Percentiles rank a stretch among this genome's conserved stretches.
Conservation (phyloP, 2,329 filamentous ascomycete genomes). For the Alternaria longipes region DNA sequence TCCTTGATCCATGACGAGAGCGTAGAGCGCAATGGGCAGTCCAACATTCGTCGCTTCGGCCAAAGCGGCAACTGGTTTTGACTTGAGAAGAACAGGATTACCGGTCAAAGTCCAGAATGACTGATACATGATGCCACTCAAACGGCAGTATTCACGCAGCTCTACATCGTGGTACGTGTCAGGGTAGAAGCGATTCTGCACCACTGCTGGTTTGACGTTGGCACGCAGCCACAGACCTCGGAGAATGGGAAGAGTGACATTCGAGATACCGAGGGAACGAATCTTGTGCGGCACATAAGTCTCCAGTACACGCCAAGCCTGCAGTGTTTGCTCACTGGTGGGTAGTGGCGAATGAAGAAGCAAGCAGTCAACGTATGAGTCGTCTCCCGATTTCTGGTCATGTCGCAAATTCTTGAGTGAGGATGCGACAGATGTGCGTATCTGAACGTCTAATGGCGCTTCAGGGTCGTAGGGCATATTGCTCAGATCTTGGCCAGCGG, state of each 20-base stretch:
- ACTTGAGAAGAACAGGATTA: conserved; percentile 62
- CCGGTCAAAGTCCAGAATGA: conserved; percentile 70
- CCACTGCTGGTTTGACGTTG: conserved; percentile 66
- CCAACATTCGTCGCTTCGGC: conserved; percentile 56
- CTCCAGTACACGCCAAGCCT: conserved; percentile 73
- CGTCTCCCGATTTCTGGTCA: conserved; percentile 41
- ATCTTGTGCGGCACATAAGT: conserved; percentile 71
- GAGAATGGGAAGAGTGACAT: conserved; percentile 69
- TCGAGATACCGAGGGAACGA: conserved; percentile 77
- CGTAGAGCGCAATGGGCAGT: conserved; percentile 63
- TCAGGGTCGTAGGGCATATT: conserved; percentile 70
- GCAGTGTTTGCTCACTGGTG: conserved; percentile 62
- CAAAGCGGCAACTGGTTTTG: conserved; percentile 60
- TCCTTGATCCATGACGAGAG: conserved; percentile 63
- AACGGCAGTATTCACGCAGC: conserved; percentile 66
- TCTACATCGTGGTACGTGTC: conserved; percentile 67
- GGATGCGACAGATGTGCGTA: conserved; percentile 71
- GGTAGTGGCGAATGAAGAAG: conserved; percentile 67
- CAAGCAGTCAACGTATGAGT: conserved; percentile 65
- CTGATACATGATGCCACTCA: conserved; percentile 65
- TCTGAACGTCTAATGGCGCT: conserved; percentile 69
- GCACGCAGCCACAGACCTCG: conserved; percentile 60
- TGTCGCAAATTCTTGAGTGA: conserved; percentile 70
- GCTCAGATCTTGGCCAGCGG: conserved; percentile 67
- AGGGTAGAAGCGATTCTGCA: conserved; percentile 79